Base-by-base conservation (phyloP, 805 yeast genomes). In the Barnettozyma californica region DNA sequence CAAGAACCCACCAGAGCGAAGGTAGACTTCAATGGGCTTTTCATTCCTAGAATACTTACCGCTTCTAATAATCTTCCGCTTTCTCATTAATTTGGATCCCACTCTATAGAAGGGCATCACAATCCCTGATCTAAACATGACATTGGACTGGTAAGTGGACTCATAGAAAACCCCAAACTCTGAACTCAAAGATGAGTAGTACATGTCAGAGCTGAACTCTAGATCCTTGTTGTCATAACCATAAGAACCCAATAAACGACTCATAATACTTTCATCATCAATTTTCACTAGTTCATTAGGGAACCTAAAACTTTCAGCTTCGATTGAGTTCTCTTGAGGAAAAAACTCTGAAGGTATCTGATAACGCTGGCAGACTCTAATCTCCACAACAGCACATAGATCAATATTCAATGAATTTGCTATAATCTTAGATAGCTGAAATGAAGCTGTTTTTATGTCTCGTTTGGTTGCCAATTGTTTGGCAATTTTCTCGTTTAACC, bases 1-100 rank as follows among this genome's bases (percentile, higher is more conserved):
- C 44, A 80, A 51, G 53, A 68, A 80, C 0, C 84, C 84, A 2
- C 81, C 81, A 1, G 77, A 67, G 53, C 76, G 68, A 49, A 74
- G 67, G 52, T 68, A 74, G 9, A 78, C 66, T 20, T 77, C 81
- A 41, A 74, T 55, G 16, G 56, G 56, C 26, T 63, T 51, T 1
- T 43, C 48, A 20, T 40, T 42, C 4, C 20, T 39, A 9, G 35
- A 18, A 2, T 31, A 14, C 37, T 44, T 52, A n/a, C 53, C 59
- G 41, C 42, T 43, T 34, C 44, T 55, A 14, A 52, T 45, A 38
- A 60, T 55, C 46, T 56, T 59, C 34, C 55, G 64, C 52, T 61
- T 69, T 53, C 80, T 66, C 10, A 76, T 73, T 38, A 80, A 55
- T 54, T 68, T 74, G 2, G 79, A 66, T 18, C 67, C 64, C 33